phyloP scores from a whole-genome alignment of 2,329 filamentous ascomycete genomes.

The Blastomyces percursus region DNA sequence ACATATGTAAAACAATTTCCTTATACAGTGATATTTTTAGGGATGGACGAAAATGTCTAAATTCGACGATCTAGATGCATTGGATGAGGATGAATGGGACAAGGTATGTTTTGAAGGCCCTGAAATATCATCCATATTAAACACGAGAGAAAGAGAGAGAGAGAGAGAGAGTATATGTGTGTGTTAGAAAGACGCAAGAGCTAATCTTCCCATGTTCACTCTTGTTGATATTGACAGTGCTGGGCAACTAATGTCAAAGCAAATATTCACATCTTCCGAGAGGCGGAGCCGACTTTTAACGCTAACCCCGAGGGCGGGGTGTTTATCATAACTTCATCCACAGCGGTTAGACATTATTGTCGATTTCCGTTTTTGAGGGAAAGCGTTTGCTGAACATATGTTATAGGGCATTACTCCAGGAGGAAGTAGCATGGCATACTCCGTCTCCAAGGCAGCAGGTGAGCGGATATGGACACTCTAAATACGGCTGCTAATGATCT shows the following conservation, averaged over 20 bases:
- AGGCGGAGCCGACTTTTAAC: constrained; percentile 49
- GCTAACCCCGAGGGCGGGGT: constrained; percentile 52
- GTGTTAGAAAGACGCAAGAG: background rate
- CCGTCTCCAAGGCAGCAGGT: constrained; percentile 66
- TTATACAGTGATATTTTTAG: constrained; percentile 20
- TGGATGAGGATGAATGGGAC: constrained; percentile 53
- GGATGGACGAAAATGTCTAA: constrained; percentile 52
- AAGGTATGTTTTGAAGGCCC: constrained; percentile 33
- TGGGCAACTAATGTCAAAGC: constrained; percentile 53
- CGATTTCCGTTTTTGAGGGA: too few relatives aligned
- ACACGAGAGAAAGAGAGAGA: background rate
- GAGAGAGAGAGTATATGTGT: background rate
- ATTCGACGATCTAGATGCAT: constrained; percentile 48
- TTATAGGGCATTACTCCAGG: constrained; percentile 37
- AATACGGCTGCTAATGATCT: background rate
- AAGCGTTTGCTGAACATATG: background rate
- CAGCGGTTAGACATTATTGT: constrained; percentile 37
- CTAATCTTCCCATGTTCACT: background rate
- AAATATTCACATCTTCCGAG: constrained; percentile 44
- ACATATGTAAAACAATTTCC: background rate
- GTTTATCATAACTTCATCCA: constrained; percentile 53
- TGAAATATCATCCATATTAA: constrained; percentile 1
- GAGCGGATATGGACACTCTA: constrained; percentile 12
- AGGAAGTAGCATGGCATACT: constrained; percentile 57
- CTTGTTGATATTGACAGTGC: constrained; percentile 34